Evolutionary conservation across 2,329 filamentous ascomycete species (phyloP).

Genomic region (Fusarium oligoseptatum): DNA sequence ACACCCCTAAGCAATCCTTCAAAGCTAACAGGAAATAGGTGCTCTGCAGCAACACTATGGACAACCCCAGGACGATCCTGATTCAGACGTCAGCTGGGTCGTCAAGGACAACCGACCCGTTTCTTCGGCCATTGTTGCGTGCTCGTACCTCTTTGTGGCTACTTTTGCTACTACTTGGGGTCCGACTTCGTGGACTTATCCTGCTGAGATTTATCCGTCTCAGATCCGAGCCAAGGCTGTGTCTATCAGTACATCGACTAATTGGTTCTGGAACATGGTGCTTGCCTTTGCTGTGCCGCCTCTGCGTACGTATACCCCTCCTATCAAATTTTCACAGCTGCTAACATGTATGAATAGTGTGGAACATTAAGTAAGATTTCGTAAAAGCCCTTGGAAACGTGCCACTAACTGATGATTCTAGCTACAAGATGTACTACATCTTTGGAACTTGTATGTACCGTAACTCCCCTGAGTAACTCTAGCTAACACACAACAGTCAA

Average conservation of each 20-base stretch:
- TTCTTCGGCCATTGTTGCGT: conserved; percentile 73
- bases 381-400: neutral
- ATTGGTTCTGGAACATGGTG: conserved; percentile 52
- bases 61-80: conserved; percentile 54
- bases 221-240: conserved; percentile 61
- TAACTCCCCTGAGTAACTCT: too few species aligned
- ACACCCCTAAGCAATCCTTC: rapidly evolving
- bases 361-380: conserved; percentile 61
- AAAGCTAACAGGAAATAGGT: conserved; percentile 43
- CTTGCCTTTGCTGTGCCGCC: conserved; percentile 52
- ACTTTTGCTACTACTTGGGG: conserved; percentile 57
- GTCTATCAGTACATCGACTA: conserved; percentile 55
- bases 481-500: conserved; percentile 61
- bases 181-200: conserved; percentile 62
- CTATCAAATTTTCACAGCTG: neutral
- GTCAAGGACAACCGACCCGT: conserved; percentile 64
- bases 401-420: conserved; percentile 5
- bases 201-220: conserved; percentile 61
- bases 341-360: conserved; percentile 40
- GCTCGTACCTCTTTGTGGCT: conserved; percentile 72
- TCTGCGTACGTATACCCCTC: conserved; percentile 61
- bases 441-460: conserved; percentile 71
- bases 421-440: conserved; percentile 77
- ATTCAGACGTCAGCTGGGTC: conserved; percentile 69
- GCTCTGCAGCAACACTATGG: conserved; percentile 73